A percentile compares a stretch with the other conserved stretches of the same genome.
These are phyloP conservation scores for Trichosanthes cucumerina DNA, from an alignment of 306 rosid species.

Conservation along the genomic window DNA sequence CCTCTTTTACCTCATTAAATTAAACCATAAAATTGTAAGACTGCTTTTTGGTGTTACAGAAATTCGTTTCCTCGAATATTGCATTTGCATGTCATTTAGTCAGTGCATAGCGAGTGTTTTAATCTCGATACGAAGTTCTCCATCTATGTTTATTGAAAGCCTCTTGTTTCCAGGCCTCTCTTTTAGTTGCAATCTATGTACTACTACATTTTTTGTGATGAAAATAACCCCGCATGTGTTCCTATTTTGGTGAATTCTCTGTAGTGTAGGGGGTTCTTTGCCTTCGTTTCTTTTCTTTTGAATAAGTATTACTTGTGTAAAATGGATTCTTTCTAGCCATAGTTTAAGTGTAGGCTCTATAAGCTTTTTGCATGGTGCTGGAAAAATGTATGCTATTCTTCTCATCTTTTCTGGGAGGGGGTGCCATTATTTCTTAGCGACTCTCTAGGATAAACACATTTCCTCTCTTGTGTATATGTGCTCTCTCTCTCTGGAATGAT, in stretches of 20 bases:
- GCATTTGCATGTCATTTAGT: not conserved
- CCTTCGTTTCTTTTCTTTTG: too few relatives aligned
- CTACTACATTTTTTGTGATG: not conserved
- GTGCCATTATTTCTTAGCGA: too few relatives aligned
- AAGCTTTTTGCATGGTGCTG: not conserved
- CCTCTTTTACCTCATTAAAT: too few relatives aligned
- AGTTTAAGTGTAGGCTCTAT: not conserved
- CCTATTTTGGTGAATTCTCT: not conserved
- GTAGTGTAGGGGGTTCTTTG: not conserved
- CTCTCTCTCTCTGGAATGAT: too few relatives aligned
- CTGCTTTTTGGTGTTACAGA: not conserved
- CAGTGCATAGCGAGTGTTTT: not conserved
- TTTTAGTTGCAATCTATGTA: not conserved
- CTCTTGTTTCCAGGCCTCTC: not conserved
- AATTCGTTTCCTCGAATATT: not conserved
- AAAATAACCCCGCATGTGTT: not conserved
- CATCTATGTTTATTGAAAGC: not conserved
- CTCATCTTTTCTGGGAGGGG: too few relatives aligned
- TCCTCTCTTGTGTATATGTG: too few relatives aligned
- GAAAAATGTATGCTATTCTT: too few relatives aligned
- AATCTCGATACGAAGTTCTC: not conserved
- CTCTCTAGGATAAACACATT: too few relatives aligned
- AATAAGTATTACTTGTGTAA: not conserved
- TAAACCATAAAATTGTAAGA: too few relatives aligned
- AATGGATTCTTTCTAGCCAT: not conserved